Evolutionary conservation across 2,329 filamentous ascomycete species (phyloP), one percentile per base, ranked within the genome.

Genomic region (Hirsutella minnesotensis): DNA sequence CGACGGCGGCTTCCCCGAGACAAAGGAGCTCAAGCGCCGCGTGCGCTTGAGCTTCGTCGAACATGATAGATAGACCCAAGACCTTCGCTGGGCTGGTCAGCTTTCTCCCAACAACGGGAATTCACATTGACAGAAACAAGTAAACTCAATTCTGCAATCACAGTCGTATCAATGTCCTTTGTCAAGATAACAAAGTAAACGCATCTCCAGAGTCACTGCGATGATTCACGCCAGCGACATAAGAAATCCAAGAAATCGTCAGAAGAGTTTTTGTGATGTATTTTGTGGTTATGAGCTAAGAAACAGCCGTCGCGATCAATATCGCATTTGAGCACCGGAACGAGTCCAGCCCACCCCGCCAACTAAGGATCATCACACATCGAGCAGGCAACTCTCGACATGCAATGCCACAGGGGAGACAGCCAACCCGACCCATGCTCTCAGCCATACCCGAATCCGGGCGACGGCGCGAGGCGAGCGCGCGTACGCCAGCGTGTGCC

Each of bases 1-100:
- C 3, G 82, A 95, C 56, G 86, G 86, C 24, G 89, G 92, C 0
- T 98, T 98, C 63, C 92, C 90, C 47, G 88, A 95, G 66, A 88
- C 86, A 2, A 95, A 95, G 64, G 81, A 90, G 51, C 72, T 95
- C 36, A 95, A 96, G 66, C 79, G 87, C 46, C 73, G 81, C 15
- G 78, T 95, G 5, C 71, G 90, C 45, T n/a, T n/a, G n/a, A n/a
- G n/a, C n/a, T n/a, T n/a, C n/a, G n/a, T n/a, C n/a, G n/a, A n/a
- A n/a, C n/a, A n/a, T n/a, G n/a, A n/a, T n/a, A n/a, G n/a, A n/a
- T n/a, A n/a, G n/a, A n/a, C n/a, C n/a, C n/a, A n/a, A n/a, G n/a
- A n/a, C n/a, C n/a, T n/a, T n/a, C n/a, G n/a, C n/a, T n/a, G n/a
- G n/a, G n/a, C n/a, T n/a, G n/a, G n/a, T n/a, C n/a, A n/a, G n/a